phyloP scores from a whole-genome alignment of 2,329 filamentous ascomycete genomes.

The Alternaria alternata region DNA sequence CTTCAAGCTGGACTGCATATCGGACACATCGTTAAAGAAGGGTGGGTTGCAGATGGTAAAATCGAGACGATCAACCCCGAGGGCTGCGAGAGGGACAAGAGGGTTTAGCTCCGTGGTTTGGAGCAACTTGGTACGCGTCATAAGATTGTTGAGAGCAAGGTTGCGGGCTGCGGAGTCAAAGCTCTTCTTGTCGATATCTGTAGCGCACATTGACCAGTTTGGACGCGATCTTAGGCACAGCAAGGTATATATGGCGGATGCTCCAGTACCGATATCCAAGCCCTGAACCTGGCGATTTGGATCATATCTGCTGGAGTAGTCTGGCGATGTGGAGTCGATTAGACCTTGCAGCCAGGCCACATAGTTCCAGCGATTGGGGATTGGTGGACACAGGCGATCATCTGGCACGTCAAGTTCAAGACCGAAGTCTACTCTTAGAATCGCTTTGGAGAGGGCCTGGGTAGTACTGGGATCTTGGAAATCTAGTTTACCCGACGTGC shows the following conservation, averaged over 20 bases:
- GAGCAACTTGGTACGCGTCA: conserved; percentile 70
- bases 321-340: conserved; percentile 70
- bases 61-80: conserved; percentile 67
- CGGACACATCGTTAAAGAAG: conserved; percentile 80
- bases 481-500: conserved; percentile 69
- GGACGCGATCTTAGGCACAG: conserved; percentile 74
- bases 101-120: conserved; percentile 60
- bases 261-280: conserved; percentile 88
- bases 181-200: conserved; percentile 78
- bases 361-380: conserved; percentile 80
- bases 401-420: conserved; percentile 74
- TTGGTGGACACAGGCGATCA: conserved; percentile 86
- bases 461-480: conserved; percentile 81
- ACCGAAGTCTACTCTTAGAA: conserved; percentile 79
- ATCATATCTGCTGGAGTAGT: conserved; percentile 56
- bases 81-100: conserved; percentile 70
- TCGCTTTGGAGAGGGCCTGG: conserved; percentile 77
- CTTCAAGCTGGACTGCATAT: conserved; percentile 67
- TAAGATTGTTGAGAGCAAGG: conserved; percentile 70
- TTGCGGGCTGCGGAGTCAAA: conserved; percentile 73
- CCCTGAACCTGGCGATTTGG: conserved; percentile 68
- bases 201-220: conserved; percentile 65
- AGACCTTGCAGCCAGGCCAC: conserved; percentile 87
- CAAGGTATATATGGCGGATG: conserved; percentile 90
- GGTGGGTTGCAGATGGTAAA: conserved; percentile 96